Evolutionary conservation across 805 yeast species (phyloP).

Genomic region (Kazachstania africana): DNA sequence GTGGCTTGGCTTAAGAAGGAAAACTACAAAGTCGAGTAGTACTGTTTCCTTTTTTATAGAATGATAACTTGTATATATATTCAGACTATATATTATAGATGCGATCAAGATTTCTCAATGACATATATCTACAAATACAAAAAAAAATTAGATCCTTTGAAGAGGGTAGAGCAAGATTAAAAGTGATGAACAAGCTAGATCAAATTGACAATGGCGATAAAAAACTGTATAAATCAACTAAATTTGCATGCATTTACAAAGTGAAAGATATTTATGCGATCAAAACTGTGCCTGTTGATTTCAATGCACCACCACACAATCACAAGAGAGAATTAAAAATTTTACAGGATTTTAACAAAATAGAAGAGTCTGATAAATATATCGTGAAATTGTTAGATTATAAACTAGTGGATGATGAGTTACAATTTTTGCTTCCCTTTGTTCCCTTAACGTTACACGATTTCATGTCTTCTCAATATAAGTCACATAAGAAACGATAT

Average conservation of each 20-base stretch:
- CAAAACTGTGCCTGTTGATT: conserved; percentile 17
- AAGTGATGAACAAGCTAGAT: background rate
- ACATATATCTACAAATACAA: too few relatives aligned
- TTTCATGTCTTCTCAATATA: conserved; percentile 11
- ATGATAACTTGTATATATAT: too few relatives aligned
- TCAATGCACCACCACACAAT: conserved; percentile 21
- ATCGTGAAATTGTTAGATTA: conserved; percentile 12
- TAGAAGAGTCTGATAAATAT: background rate
- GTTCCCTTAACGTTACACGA: conserved; percentile 11
- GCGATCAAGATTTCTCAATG: too few relatives aligned
- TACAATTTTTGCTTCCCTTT: conserved; percentile 11
- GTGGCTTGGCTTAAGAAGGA: conserved; percentile 43
- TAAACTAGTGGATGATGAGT: conserved; percentile 6
- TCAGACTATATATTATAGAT: too few relatives aligned
- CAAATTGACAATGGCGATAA: conserved; percentile 1
- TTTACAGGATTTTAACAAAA: conserved; percentile 7
- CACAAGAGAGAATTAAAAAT: conserved; percentile 16
- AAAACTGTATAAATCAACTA: conserved; percentile 12
- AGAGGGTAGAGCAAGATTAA: too few relatives aligned
- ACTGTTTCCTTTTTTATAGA: too few relatives aligned
- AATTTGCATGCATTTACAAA: conserved; percentile 16
- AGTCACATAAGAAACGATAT: conserved; percentile 1
- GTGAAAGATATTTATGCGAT: conserved; percentile 8
- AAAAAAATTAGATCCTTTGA: too few relatives aligned
- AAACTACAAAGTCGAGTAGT: conserved; percentile 4